Evolutionary conservation across 2,329 filamentous ascomycete species (phyloP), one percentile per base, ranked within the genome.

Genomic region (Paramyrothecium sp.): DNA sequence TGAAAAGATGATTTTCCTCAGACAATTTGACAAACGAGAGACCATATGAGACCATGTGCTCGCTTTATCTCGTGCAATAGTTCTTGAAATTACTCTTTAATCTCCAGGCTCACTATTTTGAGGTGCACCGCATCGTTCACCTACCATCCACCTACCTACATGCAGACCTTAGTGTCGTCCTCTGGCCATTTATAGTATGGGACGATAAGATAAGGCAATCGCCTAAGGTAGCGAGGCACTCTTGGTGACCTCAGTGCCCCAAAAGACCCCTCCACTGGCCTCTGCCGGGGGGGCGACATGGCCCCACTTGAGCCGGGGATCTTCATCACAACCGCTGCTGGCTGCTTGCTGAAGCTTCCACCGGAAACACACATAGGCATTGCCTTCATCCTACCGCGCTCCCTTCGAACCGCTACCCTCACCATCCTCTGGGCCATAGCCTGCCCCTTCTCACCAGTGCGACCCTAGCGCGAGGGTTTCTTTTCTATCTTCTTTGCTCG

Each of bases 341-440:
- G 57, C 59, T 61, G 34, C 44, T 41, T 54, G 52, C 51, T 54
- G 46, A 16, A 59, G 23, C 49, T 54, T 51, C 46, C 52, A 56
- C 58, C 61, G 54, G 63, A 58, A 64, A 63, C 62, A 61, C 58
- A 58, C 54, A 61, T 53, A 53, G 56, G 60, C 63, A 56, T 60
- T 56, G 54, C 51, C 51, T 55, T 62, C 44, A 57, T 33, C 59
- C 58, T 51, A 51, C 34, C 49, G 48, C 51, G 33, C 50, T 19
- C 46, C 54, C 51, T 30, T 53, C 23, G 47, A 54, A 16, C 53
- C 52, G 54, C 52, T 53, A 54, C 54, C 56, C 51, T 33, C 54
- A 50, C 46, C 54, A 51, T 30, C 51, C 51, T 23, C 20, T 38
- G 26, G 47, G 20, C 46, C 20, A 54, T 53, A 26, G 23, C 21